A percentile compares a stretch with the other conserved stretches of the same genome.
Conservation (phyloP, 805 yeast genomes). For the Metschnikowia corniflorae region DNA sequence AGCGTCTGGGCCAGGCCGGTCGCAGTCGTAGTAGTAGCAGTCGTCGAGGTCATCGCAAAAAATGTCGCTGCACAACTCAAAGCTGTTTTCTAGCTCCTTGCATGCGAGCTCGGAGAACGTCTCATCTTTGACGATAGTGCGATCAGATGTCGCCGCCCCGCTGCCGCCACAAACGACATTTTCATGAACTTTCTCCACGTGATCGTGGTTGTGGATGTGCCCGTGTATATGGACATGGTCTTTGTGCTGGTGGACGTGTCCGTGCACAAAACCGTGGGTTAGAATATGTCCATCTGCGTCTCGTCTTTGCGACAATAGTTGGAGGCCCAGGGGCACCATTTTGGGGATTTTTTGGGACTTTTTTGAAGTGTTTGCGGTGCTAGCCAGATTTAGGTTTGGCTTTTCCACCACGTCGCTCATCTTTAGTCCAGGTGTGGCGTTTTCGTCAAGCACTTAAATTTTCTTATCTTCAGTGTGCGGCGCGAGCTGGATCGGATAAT, state of each 20-base stretch:
- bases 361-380: too few species aligned
- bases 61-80: slow-evolving; percentile 36
- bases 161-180: too few species aligned
- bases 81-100: slow-evolving; percentile 27
- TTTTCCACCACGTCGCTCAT: too few species aligned
- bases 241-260: slow-evolving; percentile 61
- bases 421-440: too few species aligned
- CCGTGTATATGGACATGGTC: slow-evolving; percentile 65
- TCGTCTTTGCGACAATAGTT: slow-evolving; percentile 7
- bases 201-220: slow-evolving; percentile 55
- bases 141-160: too few species aligned
- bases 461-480: too few species aligned
- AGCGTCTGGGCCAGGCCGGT: slow-evolving; percentile 7
- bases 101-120: slow-evolving; percentile 15
- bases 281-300: slow-evolving; percentile 13
- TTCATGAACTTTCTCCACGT: too few species aligned
- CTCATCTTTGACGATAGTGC: too few species aligned
- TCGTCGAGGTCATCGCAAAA: slow-evolving; percentile 44
- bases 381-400: too few species aligned
- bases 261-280: slow-evolving; percentile 59
- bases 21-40: slow-evolving; percentile 38
- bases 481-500: too few species aligned
- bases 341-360: too few species aligned
- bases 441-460: too few species aligned
- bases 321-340: slow-evolving; percentile 1